phyloP scores from a whole-genome alignment of 257 asterid species.

The Solanum tarijense region DNA sequence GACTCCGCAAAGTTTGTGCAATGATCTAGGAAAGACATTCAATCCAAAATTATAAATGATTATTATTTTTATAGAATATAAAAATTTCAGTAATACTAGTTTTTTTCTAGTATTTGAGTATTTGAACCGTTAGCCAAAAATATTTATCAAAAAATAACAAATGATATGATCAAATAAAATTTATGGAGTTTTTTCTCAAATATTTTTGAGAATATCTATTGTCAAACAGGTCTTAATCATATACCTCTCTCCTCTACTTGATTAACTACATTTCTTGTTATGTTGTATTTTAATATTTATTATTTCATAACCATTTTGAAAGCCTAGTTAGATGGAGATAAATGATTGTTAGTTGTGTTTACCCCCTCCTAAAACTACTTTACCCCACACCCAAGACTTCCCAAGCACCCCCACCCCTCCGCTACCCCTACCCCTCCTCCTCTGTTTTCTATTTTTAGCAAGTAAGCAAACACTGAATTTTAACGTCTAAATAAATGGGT shows the following conservation, averaged over 20 bases:
- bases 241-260: neutral
- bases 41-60: too few species aligned
- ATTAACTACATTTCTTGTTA: neutral
- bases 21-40: neutral
- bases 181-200: neutral
- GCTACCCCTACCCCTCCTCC: too few species aligned
- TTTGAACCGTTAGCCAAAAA: too few species aligned
- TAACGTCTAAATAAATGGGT: neutral
- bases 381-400: neutral
- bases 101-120: too few species aligned
- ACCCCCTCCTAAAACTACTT: too few species aligned
- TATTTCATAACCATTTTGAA: neutral
- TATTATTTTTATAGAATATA: too few species aligned
- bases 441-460: neutral
- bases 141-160: too few species aligned
- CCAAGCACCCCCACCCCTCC: too few species aligned
- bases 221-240: neutral
- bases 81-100: too few species aligned
- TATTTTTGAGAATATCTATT: neutral
- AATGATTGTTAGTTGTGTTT: neutral
- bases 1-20: neutral
- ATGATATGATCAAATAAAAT: neutral
- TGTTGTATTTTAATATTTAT: too few species aligned
- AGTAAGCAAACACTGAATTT: neutral
- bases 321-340: neutral